These are phyloP conservation scores for Stenocarpella maydis DNA, from an alignment of 2,329 filamentous ascomycete species.

Conservation along the genomic window DNA sequence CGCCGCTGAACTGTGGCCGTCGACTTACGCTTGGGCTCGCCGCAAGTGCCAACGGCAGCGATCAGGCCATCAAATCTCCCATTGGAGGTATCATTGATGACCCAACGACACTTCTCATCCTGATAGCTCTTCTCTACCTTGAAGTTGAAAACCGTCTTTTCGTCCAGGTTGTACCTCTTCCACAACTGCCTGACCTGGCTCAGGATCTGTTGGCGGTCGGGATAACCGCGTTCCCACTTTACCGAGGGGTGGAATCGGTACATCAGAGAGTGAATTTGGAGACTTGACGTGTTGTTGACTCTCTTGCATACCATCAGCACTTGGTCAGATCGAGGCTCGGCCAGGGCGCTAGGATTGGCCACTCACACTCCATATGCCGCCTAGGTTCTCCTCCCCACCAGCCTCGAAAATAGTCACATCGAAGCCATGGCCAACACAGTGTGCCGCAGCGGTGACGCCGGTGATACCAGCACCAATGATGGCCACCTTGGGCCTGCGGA, in stretches of 20 bases:
- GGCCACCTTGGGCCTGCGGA: slow-evolving; percentile 72
- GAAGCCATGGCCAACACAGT: slow-evolving; percentile 86
- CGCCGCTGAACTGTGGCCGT: background rate
- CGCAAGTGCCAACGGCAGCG: slow-evolving; percentile 81
- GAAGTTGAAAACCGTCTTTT: slow-evolving; percentile 76
- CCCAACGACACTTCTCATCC: slow-evolving; percentile 74
- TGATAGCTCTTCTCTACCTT: slow-evolving; percentile 74
- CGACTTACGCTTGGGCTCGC: slow-evolving; percentile 59
- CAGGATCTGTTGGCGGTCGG: slow-evolving; percentile 78
- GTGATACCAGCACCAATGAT: slow-evolving; percentile 77
- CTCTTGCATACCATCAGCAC: slow-evolving; percentile 56
- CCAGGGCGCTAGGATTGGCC: too few species aligned
- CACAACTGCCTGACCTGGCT: slow-evolving; percentile 76
- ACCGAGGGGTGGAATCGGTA: slow-evolving; percentile 87
- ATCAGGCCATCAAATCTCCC: slow-evolving; percentile 83
- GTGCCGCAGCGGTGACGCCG: slow-evolving; percentile 79
- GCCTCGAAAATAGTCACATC: slow-evolving; percentile 83
- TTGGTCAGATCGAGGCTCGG: background rate
- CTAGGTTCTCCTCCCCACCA: slow-evolving; percentile 70
- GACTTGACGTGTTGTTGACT: slow-evolving; percentile 82
- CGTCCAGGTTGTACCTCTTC: slow-evolving; percentile 76
- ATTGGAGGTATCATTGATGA: slow-evolving; percentile 75
- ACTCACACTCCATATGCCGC: slow-evolving; percentile 82
- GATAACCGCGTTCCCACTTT: slow-evolving; percentile 78
- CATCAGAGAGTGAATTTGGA: slow-evolving; percentile 88